A percentile compares a stretch with the other conserved stretches of the same genome.
Conservation (phyloP, 768 basidiomycete genomes). For the Artomyces pyxidatus region DNA sequence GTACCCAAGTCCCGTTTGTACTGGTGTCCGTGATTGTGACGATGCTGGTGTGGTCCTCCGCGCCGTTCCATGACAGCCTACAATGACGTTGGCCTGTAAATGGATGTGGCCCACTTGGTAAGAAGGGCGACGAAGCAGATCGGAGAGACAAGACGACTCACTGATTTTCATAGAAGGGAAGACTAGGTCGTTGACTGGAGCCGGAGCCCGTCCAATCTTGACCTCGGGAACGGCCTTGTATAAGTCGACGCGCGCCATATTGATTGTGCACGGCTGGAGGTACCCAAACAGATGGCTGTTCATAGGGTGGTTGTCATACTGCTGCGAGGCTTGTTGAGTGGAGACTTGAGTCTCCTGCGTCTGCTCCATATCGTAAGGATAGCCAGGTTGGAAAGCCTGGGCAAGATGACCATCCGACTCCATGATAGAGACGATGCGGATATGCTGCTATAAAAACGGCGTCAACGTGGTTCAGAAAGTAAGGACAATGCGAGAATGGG, state of each 20-base stretch:
- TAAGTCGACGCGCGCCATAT: constrained; percentile 10
- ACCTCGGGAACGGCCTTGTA: constrained; percentile 1
- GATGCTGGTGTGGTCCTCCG: constrained; percentile 29
- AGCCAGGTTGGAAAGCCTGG: too few species aligned
- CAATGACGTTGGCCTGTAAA: constrained; percentile 47
- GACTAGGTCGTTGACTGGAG: constrained; percentile 36
- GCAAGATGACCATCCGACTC: too few species aligned
- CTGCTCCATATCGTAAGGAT: too few species aligned
- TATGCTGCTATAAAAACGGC: too few species aligned
- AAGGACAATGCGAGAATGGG: too few species aligned
- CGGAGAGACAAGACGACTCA: constrained; percentile 29
- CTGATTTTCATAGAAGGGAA: constrained; percentile 70
- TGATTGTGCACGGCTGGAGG: constrained; percentile 5
- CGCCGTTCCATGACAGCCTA: constrained; percentile 51
- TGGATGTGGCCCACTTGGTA: constrained; percentile 17
- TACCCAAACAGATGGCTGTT: constrained; percentile 10
- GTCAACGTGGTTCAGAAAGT: too few species aligned
- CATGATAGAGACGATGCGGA: too few species aligned
- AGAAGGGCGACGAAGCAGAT: constrained; percentile 13
- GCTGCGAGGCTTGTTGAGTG: constrained; percentile 13
- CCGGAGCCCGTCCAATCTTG: constrained; percentile 8
- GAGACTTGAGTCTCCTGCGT: constrained; percentile 10
- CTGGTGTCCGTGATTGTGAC: constrained; percentile 49
- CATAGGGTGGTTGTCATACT: constrained; percentile 1
- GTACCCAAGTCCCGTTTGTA: constrained; percentile 69